Evolutionary conservation across 1,284 basidiomycete species (phyloP).

Genomic region (Schizophyllum commune): DNA sequence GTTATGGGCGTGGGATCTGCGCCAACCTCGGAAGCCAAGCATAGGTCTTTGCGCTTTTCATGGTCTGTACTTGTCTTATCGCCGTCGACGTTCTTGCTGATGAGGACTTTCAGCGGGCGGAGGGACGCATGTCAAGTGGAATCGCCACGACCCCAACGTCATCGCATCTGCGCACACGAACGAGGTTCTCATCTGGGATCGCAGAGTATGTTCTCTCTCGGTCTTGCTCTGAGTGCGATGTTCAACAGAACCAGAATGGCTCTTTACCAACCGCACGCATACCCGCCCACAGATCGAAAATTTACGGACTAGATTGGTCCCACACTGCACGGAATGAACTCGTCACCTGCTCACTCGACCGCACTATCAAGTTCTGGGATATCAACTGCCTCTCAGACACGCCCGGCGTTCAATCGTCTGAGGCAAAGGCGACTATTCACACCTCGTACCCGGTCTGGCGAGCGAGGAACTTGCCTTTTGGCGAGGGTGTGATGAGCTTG

Average conservation of each 20-base stretch:
- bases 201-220: slow-evolving; percentile 45
- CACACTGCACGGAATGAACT: slow-evolving; percentile 67
- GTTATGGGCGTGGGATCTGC: slow-evolving; percentile 86
- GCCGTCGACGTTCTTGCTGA: too few species aligned
- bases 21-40: slow-evolving; percentile 54
- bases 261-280: slow-evolving; percentile 76
- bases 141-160: slow-evolving; percentile 75
- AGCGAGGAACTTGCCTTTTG: slow-evolving; percentile 89
- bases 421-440: slow-evolving; percentile 47
- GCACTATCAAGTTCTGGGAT: slow-evolving; percentile 85
- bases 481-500: slow-evolving; percentile 80
- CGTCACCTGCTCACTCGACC: slow-evolving; percentile 89
- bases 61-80: slow-evolving; percentile 29
- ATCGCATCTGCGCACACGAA: slow-evolving; percentile 85
- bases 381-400: slow-evolving; percentile 25
- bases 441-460: slow-evolving; percentile 93
- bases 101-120: slow-evolving; percentile 38
- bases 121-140: slow-evolving; percentile 97
- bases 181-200: slow-evolving; percentile 82
- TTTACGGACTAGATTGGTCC: slow-evolving; percentile 96
- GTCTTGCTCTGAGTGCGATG: background rate
- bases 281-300: slow-evolving; percentile 78
- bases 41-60: slow-evolving; percentile 73
- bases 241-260: slow-evolving; percentile 57
- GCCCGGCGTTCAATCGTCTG: slow-evolving; percentile 23